Evolutionary conservation across 1,139 yeast genomes (phyloP), one percentile per base, ranked within the genome.

Genomic region (Candida tropicalis): DNA sequence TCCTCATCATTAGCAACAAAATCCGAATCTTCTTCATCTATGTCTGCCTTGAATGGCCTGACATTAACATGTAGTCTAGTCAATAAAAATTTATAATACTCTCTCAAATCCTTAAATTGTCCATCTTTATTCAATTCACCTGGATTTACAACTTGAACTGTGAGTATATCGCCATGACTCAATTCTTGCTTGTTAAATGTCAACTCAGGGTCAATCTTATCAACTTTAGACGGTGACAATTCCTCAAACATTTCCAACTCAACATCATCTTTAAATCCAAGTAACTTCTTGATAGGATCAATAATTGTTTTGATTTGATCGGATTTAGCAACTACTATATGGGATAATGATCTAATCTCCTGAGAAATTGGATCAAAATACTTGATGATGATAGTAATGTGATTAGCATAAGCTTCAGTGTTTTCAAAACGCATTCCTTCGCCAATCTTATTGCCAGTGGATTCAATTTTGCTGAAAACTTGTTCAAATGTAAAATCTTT

Each of bases 81-180:
- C 25, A 79, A 74, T 57, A 91, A 61, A 53, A 79, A 89, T 27
- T 72, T 76, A 57, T 86, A 90, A 57, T 75, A 84, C 1, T 79
- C 77, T 23, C 65, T 66, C 6, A 81, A 73, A 40, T 69, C 66
- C 11, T 48, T 47, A 45, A 63, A 62, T 20, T 44, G 40, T 17
- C 47, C 56, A 20, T 45, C 55, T 5, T 53, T 50, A 2, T 61
- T 56, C 12, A 60, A 50, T 8, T 56, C 52, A 9, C 53, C 52
- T 1, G 53, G 56, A 36, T 64, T 56, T 1, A 59, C 47, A 1
- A 61, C 57, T 45, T 84, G 84, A 41, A 86, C 76, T 23, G 87
- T 73, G 12, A 91, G 63, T 17, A 91, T 86, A 59, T 90, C 97
- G 51, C 97, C 97, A 51, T 77, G 82, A 13, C 76, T 75, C 29